Evolutionary conservation across 345 rosid genomes (phyloP), one percentile per base, ranked within the genome.

Genomic region (Arabidopsis suecica): DNA sequence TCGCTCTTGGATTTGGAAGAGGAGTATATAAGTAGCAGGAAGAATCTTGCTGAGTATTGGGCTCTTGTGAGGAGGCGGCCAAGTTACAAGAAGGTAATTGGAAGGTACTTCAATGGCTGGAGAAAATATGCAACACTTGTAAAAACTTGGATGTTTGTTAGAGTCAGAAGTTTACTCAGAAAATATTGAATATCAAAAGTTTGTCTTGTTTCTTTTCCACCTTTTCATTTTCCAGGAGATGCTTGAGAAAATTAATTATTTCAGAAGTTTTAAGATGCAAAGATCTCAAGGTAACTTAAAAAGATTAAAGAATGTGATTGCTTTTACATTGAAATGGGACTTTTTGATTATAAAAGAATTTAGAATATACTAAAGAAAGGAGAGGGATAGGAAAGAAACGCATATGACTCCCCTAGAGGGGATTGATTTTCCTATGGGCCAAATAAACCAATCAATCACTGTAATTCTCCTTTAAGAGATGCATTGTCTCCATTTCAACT

Each of bases 31-130:
- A 78, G 33, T 62, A 79, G 85, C 72, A 89, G 97, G 78, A 90
- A 82, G 22, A 90, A 78, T 56, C 83, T 91, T 12, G 86, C 88
- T 0, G 79, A 70, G 67, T 91, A 94, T 79, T 91, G 98, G 98
- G 47, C 37, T 48, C 1, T 81, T 82, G 93, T 86, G 80, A 85
- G 64, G 80, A 80, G 77, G 77, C 84, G 98, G 79, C 89, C 93
- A 36, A 88, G 93, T 73, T 94, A 88, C 54, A 84, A 84, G 51
- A 86, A 74, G 69, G 97, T 89, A 5, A 84, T 88, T 44, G 96
- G 96, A 6, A 91, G 83, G 75, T 84, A 90, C 74, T 94, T 91
- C 59, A 63, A 63, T 69, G 96, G 95, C 9, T 90, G 98, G 98
- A 90, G 90, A 78, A 90, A 72, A 78, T 82, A 87, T 81, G 86